Conservation (phyloP, 495 filamentous ascomycete species). For the Evernia prunastri region DNA sequence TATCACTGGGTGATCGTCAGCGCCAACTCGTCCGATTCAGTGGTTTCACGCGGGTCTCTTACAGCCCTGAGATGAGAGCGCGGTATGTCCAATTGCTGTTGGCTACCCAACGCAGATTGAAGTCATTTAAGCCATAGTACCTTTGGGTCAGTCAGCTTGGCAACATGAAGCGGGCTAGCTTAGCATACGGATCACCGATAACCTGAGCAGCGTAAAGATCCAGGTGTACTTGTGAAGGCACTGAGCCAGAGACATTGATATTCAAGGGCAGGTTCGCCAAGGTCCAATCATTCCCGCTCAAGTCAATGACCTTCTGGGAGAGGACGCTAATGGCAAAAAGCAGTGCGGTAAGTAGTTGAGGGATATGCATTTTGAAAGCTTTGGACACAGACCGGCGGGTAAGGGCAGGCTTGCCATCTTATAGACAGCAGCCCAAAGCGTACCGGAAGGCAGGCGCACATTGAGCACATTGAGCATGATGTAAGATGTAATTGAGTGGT, state of each 20-base stretch:
- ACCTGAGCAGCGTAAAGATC: conserved; percentile 50
- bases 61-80: conserved; percentile 43
- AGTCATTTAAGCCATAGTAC: conserved; percentile 54
- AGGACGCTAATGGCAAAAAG: not conserved
- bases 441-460: not conserved
- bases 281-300: conserved; percentile 50
- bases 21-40: too few relatives aligned
- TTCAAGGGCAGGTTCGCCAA: conserved; percentile 47
- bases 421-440: not conserved
- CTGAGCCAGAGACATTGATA: conserved; percentile 49
- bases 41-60: conserved; percentile 29
- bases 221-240: conserved; percentile 59
- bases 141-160: conserved; percentile 25
- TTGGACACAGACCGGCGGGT: not conserved
- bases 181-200: conserved; percentile 50
- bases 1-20: not conserved
- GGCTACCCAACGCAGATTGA: conserved; percentile 55
- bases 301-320: conserved; percentile 42
- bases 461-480: not conserved
- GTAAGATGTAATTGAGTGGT: too few relatives aligned
- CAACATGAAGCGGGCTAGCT: not conserved
- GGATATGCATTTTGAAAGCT: not conserved
- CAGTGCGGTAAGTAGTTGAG: not conserved
- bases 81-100: conserved; percentile 61
- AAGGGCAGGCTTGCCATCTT: not conserved